A percentile compares a stretch with the other conserved stretches of the same genome.
These are phyloP conservation scores for Colletotrichum tanaceti DNA, from an alignment of 2,329 filamentous ascomycete species.

Conservation along the genomic window DNA sequence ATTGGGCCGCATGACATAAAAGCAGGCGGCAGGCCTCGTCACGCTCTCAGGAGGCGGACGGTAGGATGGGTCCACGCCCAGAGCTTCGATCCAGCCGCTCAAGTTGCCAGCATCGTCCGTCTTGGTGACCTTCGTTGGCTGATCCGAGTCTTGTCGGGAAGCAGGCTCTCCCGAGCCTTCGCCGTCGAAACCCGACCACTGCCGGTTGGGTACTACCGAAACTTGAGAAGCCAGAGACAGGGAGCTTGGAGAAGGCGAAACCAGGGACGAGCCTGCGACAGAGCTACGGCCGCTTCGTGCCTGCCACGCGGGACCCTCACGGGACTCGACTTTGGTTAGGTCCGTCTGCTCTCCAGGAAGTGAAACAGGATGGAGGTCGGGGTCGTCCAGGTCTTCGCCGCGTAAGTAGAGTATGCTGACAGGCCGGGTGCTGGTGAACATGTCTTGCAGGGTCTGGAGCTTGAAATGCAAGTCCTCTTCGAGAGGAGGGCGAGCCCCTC, in stretches of 20 bases:
- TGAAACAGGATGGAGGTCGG: constrained; percentile 80
- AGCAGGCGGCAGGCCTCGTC: constrained; percentile 83
- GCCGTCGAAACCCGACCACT: constrained; percentile 70
- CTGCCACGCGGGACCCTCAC: constrained; percentile 63
- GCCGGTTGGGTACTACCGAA: constrained; percentile 51
- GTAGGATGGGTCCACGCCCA: constrained; percentile 90
- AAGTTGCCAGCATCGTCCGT: constrained; percentile 73
- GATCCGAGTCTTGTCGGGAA: constrained; percentile 60
- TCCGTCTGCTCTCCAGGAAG: constrained; percentile 76
- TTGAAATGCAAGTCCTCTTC: constrained; percentile 85
- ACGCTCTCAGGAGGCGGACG: constrained; percentile 79
- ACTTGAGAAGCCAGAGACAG: constrained; percentile 70
- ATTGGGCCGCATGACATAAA: constrained; percentile 77
- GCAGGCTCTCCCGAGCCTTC: constrained; percentile 61
- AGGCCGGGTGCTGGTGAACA: constrained; percentile 86
- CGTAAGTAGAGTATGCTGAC: constrained; percentile 82
- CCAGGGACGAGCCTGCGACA: constrained; percentile 69
- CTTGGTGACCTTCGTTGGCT: constrained; percentile 64
- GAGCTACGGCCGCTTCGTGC: constrained; percentile 66
- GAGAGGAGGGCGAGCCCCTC: constrained; percentile 60
- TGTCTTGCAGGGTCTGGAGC: constrained; percentile 82
- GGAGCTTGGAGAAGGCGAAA: constrained; percentile 75
- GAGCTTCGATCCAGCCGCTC: constrained; percentile 87
- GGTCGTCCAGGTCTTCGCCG: constrained; percentile 82
- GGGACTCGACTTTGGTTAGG: constrained; percentile 63